Evolutionary conservation across 306 rosid genomes (phyloP), one percentile per base, ranked within the genome.

Genomic region (Leucaena leucocephala): DNA sequence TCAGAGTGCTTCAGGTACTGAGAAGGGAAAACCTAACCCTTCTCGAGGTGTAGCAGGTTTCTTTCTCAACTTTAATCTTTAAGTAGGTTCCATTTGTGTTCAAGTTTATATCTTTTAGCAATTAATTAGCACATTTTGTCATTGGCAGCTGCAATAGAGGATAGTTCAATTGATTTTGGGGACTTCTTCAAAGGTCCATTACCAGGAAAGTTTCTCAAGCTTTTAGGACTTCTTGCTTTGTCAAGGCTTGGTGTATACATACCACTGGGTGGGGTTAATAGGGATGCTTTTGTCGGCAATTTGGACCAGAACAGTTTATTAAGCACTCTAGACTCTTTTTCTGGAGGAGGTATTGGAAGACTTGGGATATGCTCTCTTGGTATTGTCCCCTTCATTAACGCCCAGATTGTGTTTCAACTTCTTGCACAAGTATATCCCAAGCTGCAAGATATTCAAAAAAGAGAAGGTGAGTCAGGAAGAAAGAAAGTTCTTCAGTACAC

Each of bases 311-410:
- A 89, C 84, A 91, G 97, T 86, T 87, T 94, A 48, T 87, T 94
- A 88, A 84, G 91, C 84, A 94, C 97, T 71, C 78, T 94, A 74
- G 98, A 94, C 84, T 88, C 98, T 12, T 94, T 94, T 88, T 94
- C 98, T 80, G 97, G 98, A 54, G 97, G 98, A 57, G 98, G 98
- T 61, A 91, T 94, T 78, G 98, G 98, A 65, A 91, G 98, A 83
- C 91, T 94, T 42, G 98, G 97, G 50, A 82, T 94, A 76, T 94
- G 98, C 73, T 94, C 98, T 42, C 95, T 94, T 69, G 97, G 98
- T 59, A 91, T 94, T 68, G 97, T 94, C 81, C 97, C 98, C 43
- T 94, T 92, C 87, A 94, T 94, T 87, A 94, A 94, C 68, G 98
- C 98, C 38, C 90, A 86, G 70, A 94, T 94, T 78, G 98, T 94